Conservation (phyloP, 2,329 filamentous ascomycete genomes). For the Pseudocercospora pini-densiflorae region DNA sequence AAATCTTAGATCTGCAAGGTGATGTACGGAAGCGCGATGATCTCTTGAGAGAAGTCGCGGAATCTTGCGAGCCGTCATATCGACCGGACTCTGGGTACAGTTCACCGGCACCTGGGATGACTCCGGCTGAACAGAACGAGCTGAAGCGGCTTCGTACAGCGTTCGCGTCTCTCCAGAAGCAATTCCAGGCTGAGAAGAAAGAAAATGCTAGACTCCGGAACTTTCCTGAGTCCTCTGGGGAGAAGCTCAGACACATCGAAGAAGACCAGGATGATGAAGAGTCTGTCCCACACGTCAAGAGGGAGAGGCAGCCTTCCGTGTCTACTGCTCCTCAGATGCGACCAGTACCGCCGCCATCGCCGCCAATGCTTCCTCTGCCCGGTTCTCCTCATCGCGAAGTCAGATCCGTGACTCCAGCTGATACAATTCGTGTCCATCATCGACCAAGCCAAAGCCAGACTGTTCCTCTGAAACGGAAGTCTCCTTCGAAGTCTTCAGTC, state of each 20-base stretch:
- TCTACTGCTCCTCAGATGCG: neutral
- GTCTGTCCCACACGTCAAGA: slow-evolving; percentile 5
- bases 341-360: neutral
- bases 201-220: slow-evolving; percentile 8
- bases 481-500: neutral
- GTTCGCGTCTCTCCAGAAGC: slow-evolving; percentile 22
- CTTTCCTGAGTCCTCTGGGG: slow-evolving; percentile 12
- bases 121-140: slow-evolving; percentile 21
- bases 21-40: slow-evolving; percentile 7
- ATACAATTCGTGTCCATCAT: neutral
- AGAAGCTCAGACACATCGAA: slow-evolving; percentile 17
- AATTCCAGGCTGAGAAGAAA: slow-evolving; percentile 27
- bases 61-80: neutral
- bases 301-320: neutral
- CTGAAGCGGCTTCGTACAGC: slow-evolving; percentile 17
- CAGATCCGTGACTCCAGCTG: neutral
- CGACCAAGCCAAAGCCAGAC: neutral
- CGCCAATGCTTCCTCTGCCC: neutral
- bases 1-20: slow-evolving; percentile 11
- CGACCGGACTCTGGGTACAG: slow-evolving; percentile 10
- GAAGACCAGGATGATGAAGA: slow-evolving; percentile 29
- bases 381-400: neutral
- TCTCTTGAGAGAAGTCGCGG: slow-evolving; percentile 6
- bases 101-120: neutral
- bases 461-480: slow-evolving; percentile 2